A percentile compares a stretch with the other conserved stretches of the same genome.
phyloP scores from a whole-genome alignment of 1,284 basidiomycete species.

The Amylostereum chailletii region DNA sequence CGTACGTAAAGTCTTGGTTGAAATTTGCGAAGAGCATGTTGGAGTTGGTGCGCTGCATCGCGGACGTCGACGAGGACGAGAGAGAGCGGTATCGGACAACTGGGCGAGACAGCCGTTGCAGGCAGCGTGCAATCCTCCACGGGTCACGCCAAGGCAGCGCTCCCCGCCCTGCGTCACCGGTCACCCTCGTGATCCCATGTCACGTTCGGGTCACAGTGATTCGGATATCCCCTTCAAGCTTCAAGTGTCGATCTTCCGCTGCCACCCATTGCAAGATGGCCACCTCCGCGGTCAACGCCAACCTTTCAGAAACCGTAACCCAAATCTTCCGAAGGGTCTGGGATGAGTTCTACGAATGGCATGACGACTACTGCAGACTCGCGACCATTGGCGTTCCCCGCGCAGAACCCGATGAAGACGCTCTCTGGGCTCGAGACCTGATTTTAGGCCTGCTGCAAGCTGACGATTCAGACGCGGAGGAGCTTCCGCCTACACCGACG shows the following conservation, averaged over 20 bases:
- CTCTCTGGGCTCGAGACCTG: not conserved
- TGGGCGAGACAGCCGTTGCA: no score
- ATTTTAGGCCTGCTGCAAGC: slow-evolving; percentile 8
- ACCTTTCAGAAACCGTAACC: not conserved
- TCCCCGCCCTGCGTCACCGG: not conserved
- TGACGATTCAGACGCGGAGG: not conserved
- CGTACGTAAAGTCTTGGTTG: slow-evolving; percentile 79
- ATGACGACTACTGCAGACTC: slow-evolving; percentile 5
- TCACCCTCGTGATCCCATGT: not conserved
- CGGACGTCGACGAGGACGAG: no score
- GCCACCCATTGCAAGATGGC: not conserved
- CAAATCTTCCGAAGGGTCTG: slow-evolving; percentile 9
- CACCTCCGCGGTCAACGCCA: not conserved
- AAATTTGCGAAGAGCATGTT: slow-evolving; percentile 81
- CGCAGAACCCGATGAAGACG: not conserved
- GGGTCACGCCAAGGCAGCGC: no score
- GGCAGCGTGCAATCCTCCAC: no score
- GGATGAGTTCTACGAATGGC: slow-evolving; percentile 13
- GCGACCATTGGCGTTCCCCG: not conserved
- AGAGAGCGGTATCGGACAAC: no score
- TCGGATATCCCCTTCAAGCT: not conserved
- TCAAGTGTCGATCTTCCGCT: no score
- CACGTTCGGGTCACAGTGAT: not conserved
- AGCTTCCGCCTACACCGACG: no score
- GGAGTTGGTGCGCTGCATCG: slow-evolving; percentile 28